Evolutionary conservation across 495 filamentous ascomycete species (phyloP).

Genomic region (Hypoxylon rickii): DNA sequence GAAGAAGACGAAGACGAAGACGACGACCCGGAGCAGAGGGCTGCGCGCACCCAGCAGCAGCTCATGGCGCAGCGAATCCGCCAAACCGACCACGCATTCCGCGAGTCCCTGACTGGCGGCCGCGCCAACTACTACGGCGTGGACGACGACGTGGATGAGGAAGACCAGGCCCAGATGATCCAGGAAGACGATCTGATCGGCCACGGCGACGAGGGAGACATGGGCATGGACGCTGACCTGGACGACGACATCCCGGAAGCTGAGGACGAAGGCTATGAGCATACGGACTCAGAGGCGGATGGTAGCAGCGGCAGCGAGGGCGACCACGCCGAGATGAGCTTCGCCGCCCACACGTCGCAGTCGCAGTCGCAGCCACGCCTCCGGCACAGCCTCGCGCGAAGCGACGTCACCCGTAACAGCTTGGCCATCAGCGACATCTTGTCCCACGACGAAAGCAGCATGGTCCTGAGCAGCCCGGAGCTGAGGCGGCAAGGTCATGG

Average conservation of each 20-base stretch:
- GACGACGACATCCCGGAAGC: slow-evolving; percentile 73
- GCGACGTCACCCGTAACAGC: slow-evolving; percentile 51
- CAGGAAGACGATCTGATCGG: slow-evolving; percentile 57
- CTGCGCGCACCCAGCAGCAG: slow-evolving; percentile 40
- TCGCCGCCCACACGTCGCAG: slow-evolving; percentile 27
- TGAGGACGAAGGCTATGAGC: slow-evolving; percentile 64
- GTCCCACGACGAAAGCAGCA: slow-evolving; percentile 54
- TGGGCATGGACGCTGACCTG: slow-evolving; percentile 63
- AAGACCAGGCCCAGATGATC: slow-evolving; percentile 53
- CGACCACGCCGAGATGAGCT: slow-evolving; percentile 40
- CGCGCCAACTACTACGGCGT: slow-evolving; percentile 46
- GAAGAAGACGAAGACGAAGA: slow-evolving; percentile 42
- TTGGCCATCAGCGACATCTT: slow-evolving; percentile 56
- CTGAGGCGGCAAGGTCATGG: slow-evolving; percentile 29
- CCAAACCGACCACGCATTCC: slow-evolving; percentile 45
- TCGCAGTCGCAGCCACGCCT: neutral
- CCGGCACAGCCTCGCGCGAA: slow-evolving; percentile 39
- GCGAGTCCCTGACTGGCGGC: slow-evolving; percentile 56
- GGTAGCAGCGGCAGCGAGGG: slow-evolving; percentile 52
- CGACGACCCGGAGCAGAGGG: slow-evolving; percentile 39
- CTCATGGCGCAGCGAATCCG: slow-evolving; percentile 50
- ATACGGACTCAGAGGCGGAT: slow-evolving; percentile 84
- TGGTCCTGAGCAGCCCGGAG: slow-evolving; percentile 52
- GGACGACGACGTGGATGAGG: slow-evolving; percentile 52
- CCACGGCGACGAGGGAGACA: slow-evolving; percentile 43